Evolutionary conservation across 371 early-diverging fungal species (phyloP).

Genomic region (Chytridiales sp.): DNA sequence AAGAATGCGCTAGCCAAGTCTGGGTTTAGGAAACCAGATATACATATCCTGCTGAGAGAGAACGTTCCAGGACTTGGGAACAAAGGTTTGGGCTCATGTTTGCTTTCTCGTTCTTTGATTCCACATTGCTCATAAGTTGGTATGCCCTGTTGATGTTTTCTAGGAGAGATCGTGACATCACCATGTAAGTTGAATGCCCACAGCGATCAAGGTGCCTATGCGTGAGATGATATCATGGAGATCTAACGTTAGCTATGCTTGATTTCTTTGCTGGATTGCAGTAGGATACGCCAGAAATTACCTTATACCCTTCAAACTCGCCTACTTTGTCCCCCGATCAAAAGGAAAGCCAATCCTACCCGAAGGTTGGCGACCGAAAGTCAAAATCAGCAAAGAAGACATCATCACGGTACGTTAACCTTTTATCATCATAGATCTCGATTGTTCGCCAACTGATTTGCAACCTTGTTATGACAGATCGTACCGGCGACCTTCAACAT

Average conservation of each 20-base stretch:
- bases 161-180: slow-evolving; percentile 43
- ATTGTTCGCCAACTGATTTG: not conserved
- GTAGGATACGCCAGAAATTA: slow-evolving; percentile 45
- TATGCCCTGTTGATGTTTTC: not conserved
- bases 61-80: slow-evolving; percentile 34
- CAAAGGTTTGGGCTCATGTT: slow-evolving; percentile 20
- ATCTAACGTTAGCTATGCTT: not conserved
- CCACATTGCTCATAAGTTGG: not conserved
- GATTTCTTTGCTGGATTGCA: slow-evolving; percentile 13
- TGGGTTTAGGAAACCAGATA: slow-evolving; percentile 35
- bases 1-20: no score
- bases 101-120: not conserved
- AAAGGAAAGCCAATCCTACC: slow-evolving; percentile 44
- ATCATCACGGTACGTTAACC: slow-evolving; percentile 22
- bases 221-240: not conserved
- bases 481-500: slow-evolving; percentile 18
- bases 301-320: slow-evolving; percentile 47
- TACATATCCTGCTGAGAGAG: slow-evolving; percentile 35
- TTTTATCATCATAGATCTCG: not conserved
- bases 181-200: slow-evolving; percentile 24
- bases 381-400: slow-evolving; percentile 26
- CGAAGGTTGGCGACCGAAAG: slow-evolving; percentile 41
- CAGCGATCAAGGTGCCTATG: not conserved
- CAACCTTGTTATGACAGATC: slow-evolving; percentile 13
- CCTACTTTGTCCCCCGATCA: slow-evolving; percentile 45